Evolutionary conservation across 352 stramenopile species (phyloP).

Genomic region (Phytophthora idaei): DNA sequence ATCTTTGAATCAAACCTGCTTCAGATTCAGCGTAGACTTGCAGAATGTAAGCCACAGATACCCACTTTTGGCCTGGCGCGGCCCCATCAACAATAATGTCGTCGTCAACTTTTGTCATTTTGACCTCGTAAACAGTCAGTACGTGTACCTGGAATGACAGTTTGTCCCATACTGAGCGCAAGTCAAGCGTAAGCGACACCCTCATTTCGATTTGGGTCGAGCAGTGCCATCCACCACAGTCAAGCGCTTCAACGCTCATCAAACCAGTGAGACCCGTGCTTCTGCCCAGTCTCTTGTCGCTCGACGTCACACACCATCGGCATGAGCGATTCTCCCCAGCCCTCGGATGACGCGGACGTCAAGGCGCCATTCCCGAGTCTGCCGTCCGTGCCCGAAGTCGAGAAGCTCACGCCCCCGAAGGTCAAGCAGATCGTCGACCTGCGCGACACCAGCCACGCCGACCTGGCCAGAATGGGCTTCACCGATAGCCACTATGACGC

Average conservation of each 20-base stretch:
- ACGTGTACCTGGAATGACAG: not conserved
- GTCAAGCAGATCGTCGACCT: conserved; percentile 31
- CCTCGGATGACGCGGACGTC: conserved; percentile 23
- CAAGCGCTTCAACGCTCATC: conserved; percentile 1
- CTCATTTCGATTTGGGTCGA: conserved; percentile 25
- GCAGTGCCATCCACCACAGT: conserved; percentile 1
- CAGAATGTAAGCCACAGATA: conserved; percentile 6
- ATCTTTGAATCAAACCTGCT: conserved; percentile 4
- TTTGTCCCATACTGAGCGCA: conserved; percentile 25
- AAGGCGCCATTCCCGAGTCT: conserved; percentile 27
- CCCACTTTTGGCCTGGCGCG: conserved; percentile 9
- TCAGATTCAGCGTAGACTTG: not conserved
- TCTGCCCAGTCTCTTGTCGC: conserved; percentile 28
- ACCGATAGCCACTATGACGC: conserved; percentile 29
- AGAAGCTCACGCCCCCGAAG: conserved; percentile 23
- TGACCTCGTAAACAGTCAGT: conserved; percentile 21
- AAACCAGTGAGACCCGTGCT: conserved; percentile 19
- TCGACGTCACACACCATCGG: conserved; percentile 39
- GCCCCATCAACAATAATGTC: conserved; percentile 9
- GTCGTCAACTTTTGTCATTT: conserved; percentile 24
- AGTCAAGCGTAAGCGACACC: conserved; percentile 25
- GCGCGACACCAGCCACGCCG: conserved; percentile 23
- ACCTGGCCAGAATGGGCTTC: conserved; percentile 34
- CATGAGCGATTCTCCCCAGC: conserved; percentile 40
- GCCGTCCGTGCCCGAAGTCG: conserved; percentile 30